These are phyloP conservation scores for Carex myosuroides DNA, from an alignment of 176 grass and related monocot genomes.

Conservation along the genomic window DNA sequence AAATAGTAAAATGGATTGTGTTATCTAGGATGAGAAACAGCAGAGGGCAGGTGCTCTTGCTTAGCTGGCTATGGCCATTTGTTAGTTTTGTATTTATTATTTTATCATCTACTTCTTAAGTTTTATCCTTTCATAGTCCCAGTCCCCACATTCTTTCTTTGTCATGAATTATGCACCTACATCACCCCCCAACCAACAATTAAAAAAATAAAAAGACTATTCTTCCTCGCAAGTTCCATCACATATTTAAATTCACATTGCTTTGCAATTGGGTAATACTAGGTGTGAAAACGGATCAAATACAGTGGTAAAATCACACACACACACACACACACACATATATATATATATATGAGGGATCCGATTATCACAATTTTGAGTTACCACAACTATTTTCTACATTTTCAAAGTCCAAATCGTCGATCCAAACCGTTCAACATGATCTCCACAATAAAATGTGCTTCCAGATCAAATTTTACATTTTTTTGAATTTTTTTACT, in stretches of 20 bases:
- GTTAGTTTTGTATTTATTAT: neutral
- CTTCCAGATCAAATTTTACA: too few species aligned
- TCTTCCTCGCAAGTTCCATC: constrained; percentile 8
- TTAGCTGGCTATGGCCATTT: neutral
- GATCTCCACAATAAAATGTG: too few species aligned
- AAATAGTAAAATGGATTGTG: neutral
- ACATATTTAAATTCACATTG: neutral
- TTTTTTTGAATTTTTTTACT: too few species aligned
- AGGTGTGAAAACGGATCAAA: too few species aligned
- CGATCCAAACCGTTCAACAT: too few species aligned
- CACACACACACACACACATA: too few species aligned
- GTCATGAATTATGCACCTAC: neutral
- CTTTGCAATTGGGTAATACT: too few species aligned
- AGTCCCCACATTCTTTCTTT: constrained; percentile 12
- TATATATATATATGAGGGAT: too few species aligned
- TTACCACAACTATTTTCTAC: too few species aligned
- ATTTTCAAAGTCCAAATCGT: too few species aligned
- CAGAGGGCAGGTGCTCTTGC: neutral
- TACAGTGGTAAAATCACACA: too few species aligned
- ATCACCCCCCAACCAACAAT: constrained; percentile 5
- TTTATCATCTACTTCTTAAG: constrained; percentile 7
- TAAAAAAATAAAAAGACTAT: neutral
- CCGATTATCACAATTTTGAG: too few species aligned
- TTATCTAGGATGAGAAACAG: neutral
- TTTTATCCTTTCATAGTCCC: neutral